Percentiles rank a stretch among this genome's conserved stretches.
Evolutionary conservation across 2,329 filamentous ascomycete species (phyloP).

Genomic region (Aspergillus udagawae): DNA sequence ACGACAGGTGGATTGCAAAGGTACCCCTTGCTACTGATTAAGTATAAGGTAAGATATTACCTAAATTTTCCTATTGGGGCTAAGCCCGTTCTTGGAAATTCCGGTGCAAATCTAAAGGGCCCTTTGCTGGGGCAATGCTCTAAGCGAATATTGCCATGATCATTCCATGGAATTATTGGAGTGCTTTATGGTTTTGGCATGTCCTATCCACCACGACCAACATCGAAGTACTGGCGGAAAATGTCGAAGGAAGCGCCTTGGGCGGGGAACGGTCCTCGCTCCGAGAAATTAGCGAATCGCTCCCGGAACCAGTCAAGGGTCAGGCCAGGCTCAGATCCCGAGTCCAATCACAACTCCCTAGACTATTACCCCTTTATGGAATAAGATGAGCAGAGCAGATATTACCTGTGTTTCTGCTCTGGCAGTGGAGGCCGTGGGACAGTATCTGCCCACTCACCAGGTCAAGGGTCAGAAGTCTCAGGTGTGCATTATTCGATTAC

Average conservation of each 20-base stretch:
- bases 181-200: slow-evolving; percentile 1
- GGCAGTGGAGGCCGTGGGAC: too few relatives aligned
- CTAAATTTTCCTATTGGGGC: background rate
- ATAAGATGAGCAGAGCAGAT: too few relatives aligned
- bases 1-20: background rate
- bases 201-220: slow-evolving; percentile 5
- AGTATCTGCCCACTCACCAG: too few relatives aligned
- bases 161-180: background rate
- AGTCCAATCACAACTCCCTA: background rate
- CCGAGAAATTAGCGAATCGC: background rate
- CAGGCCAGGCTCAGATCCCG: background rate
- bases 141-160: background rate
- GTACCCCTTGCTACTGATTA: background rate
- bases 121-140: background rate
- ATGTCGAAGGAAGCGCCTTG: slow-evolving; percentile 10
- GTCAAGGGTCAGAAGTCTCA: background rate
- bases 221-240: slow-evolving; percentile 13
- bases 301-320: background rate
- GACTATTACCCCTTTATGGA: too few relatives aligned
- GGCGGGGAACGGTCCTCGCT: slow-evolving; percentile 8
- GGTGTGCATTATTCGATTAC: background rate
- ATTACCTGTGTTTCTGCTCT: too few relatives aligned
- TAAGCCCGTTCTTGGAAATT: background rate
- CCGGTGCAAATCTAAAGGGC: background rate
- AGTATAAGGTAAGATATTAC: too few relatives aligned